Base-by-base conservation (phyloP, 768 basidiomycete species). In the Naganishia vaughanmartiniae region DNA sequence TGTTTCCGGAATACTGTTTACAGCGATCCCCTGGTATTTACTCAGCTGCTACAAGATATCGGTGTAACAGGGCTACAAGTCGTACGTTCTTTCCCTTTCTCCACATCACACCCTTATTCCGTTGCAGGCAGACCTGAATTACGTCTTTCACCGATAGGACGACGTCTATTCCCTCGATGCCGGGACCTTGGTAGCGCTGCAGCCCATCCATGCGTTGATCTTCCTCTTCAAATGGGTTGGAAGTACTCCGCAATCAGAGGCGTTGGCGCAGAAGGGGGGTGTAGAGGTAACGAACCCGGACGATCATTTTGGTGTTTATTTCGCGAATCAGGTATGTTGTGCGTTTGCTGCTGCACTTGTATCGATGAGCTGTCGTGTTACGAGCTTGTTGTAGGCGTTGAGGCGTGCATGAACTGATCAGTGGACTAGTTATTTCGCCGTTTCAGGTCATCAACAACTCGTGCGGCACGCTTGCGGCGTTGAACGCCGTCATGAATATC, bases 141-240 rank as follows among this genome's bases (percentile, higher is more conserved):
- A 2, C 28, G 24, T 10, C 19, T 51, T n/a, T n/a, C 36, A 12
- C 53, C 24, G n/a, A 19, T 65, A 80, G 79, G 79, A 81, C 65
- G 79, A 81, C 70, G 72, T 81, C 12, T 81, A 79, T 55, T 79
- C 79, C 17, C 73, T 81, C 12, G 80, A 81, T 58, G 54, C 74
- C 4, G 72, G 69, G 26, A 86, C 89, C 2, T 83, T 96, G 30
- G 85, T 87, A 54, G 84, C 87, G 14, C 82, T 94, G 24, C 86
- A 90, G 75, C 94, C 94, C 54, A 83, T 97, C 2, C 89, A 90
- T 74, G 93, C 95, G 0, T 84, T 98, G 31, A 90, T 98, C 71
- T 97, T 98, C 80, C 85, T 98, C 55, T 98, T 98, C 85, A 96
- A 97, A 84, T 97, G 92, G 89, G 83, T 93, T n/a, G 89, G 89